phyloP scores from a whole-genome alignment of 83 land plant genomes.

The Larix sibirica region DNA sequence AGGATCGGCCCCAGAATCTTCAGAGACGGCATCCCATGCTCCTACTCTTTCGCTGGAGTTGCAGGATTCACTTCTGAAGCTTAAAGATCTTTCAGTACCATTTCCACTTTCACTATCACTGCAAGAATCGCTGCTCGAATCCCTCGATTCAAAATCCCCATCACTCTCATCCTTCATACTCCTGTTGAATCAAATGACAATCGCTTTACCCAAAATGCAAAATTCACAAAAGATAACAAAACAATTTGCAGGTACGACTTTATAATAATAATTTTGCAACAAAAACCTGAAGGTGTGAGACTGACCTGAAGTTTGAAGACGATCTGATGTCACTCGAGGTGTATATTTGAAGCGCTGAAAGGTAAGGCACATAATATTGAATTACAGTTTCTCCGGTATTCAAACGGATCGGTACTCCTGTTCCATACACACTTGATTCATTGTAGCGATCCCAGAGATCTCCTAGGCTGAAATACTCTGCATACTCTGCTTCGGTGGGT shows the following conservation, averaged over 20 bases:
- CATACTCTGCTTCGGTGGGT: constrained; percentile 33
- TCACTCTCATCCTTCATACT: constrained; percentile 20
- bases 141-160: constrained; percentile 27
- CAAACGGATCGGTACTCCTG: constrained; percentile 49
- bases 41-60: constrained; percentile 11
- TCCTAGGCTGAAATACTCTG: constrained; percentile 41
- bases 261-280: neutral
- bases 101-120: constrained; percentile 40
- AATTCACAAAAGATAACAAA: neutral
- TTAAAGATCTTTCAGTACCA: constrained; percentile 13
- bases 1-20: constrained; percentile 29
- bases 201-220: neutral
- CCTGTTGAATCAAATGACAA: constrained; percentile 1
- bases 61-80: constrained; percentile 14
- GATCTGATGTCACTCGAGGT: constrained; percentile 23
- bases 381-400: constrained; percentile 36
- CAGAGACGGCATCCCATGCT: constrained; percentile 31
- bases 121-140: constrained; percentile 32
- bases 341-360: constrained; percentile 55
- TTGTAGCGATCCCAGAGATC: constrained; percentile 54
- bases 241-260: neutral
- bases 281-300: neutral
- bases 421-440: constrained; percentile 70
- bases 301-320: constrained; percentile 27
- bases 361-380: constrained; percentile 65